Base-by-base conservation (phyloP, 2,329 filamentous ascomycete species). In the Microascus cirrosus region DNA sequence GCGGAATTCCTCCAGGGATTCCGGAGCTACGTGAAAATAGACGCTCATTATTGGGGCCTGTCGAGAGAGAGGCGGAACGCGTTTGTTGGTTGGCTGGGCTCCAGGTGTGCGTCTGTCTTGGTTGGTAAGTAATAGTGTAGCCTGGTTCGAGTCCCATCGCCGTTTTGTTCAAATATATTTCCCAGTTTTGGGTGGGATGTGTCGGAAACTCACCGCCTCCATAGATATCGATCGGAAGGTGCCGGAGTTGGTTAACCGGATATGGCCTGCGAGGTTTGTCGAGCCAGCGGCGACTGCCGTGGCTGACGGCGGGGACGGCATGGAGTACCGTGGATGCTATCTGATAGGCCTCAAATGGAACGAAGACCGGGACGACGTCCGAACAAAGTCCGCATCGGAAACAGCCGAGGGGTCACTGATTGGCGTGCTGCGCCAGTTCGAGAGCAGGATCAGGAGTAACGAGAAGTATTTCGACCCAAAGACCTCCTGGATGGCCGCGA, bases 11-110 rank as follows among this genome's bases (percentile, higher is more conserved):
- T 86, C 6, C 62, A 62, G 1, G 64, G 69, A 0, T 81, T 80
- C 65, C 76, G 72, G 58, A 78, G 71, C 56, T 88, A 83, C 63
- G 68, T 84, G 59, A 81, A 79, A 63, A 76, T 88, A 56, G 79
- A 85, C 59, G 74, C 82, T 1, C 81, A 84, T 53, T 87, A 84
- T 67, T 88, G 85, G 85, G 83, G 83, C 1, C 69, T 77, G 7
- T 82, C 81, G 2, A 69, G 76, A 1, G 69, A 74, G 1, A 81
- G 77, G 57, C 80, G 82, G 1, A 78, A 77, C 22, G 71, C 73
- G 13, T 76, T 85, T 54, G 70, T 86, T 0, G 81, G 81, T 12
- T 87, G 84, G 84, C 67, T 87, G 2, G 84, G 87, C 63, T 84
- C 81, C 8, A 75, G 80, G 58, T 83, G 78, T 58, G 73, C 82